phyloP scores from a whole-genome alignment of 345 rosid genomes.

The Bruguiera sexangula region DNA sequence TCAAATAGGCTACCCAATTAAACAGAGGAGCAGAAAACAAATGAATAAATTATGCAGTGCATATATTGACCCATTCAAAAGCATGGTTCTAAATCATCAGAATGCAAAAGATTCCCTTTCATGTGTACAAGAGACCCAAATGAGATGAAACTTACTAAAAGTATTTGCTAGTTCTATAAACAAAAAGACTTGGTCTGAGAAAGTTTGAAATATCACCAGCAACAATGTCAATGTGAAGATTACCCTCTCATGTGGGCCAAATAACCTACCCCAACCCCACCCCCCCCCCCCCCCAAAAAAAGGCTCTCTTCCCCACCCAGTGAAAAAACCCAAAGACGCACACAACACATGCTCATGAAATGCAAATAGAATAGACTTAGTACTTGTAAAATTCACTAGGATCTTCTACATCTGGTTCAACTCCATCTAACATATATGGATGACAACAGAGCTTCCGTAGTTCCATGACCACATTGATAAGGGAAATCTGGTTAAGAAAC shows the following conservation, averaged over 20 bases:
- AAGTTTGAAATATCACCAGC: neutral
- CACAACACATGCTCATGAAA: neutral
- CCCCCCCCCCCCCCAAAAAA: no score
- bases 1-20: no score
- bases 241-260: no score
- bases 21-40: neutral
- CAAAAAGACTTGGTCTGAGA: neutral
- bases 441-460: slow-evolving; percentile 99
- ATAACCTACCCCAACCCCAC: no score
- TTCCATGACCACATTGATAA: slow-evolving; percentile 97
- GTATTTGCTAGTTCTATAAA: neutral
- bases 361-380: slow-evolving; percentile 9
- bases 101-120: neutral
- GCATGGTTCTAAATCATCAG: neutral
- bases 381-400: slow-evolving; percentile 75
- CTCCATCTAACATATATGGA: slow-evolving; percentile 95
- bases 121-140: neutral
- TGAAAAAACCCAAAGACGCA: neutral
- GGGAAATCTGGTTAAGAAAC: slow-evolving; percentile 65
- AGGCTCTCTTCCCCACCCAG: no score
- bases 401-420: slow-evolving; percentile 74
- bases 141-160: neutral
- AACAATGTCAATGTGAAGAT: no score
- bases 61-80: neutral
- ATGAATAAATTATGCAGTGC: neutral